A percentile compares a stretch with the other conserved stretches of the same genome.
phyloP scores from a whole-genome alignment of 2,329 filamentous ascomycete genomes.

The Xylariales sp. region DNA sequence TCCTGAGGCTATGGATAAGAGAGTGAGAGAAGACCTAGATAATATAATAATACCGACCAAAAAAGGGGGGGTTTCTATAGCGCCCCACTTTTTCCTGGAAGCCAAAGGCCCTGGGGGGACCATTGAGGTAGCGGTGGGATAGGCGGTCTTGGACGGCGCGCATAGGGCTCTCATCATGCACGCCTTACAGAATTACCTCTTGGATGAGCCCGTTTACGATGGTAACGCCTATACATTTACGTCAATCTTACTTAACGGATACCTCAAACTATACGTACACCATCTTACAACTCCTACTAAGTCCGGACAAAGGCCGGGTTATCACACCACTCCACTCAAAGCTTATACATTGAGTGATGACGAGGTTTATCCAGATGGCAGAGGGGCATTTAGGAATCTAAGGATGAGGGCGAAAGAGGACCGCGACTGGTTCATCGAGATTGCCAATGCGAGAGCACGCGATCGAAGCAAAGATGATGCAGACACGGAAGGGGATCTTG shows the following conservation, averaged over 20 bases:
- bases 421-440: constrained; percentile 4
- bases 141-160: constrained; percentile 26
- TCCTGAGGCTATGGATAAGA: neutral
- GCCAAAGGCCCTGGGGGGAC: constrained; percentile 17
- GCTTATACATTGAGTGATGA: neutral
- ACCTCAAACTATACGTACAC: constrained; percentile 1
- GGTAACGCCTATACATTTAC: constrained; percentile 4
- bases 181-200: constrained; percentile 23
- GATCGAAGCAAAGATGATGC: neutral
- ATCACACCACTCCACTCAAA: constrained; percentile 2
- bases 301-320: neutral
- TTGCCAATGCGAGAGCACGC: constrained; percentile 3
- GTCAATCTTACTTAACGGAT: neutral
- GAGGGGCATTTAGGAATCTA: constrained; percentile 1
- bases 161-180: constrained; percentile 26
- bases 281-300: constrained; percentile 1
- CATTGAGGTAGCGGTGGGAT: constrained; percentile 18
- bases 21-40: constrained; percentile 8
- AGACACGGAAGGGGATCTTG: neutral
- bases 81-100: constrained; percentile 14
- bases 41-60: constrained; percentile 16
- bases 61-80: constrained; percentile 8
- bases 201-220: constrained; percentile 11
- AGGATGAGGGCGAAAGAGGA: neutral
- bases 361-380: neutral